Base-by-base conservation (phyloP, 192 early-diverging fungal species). In the Mortierella antarctica region DNA sequence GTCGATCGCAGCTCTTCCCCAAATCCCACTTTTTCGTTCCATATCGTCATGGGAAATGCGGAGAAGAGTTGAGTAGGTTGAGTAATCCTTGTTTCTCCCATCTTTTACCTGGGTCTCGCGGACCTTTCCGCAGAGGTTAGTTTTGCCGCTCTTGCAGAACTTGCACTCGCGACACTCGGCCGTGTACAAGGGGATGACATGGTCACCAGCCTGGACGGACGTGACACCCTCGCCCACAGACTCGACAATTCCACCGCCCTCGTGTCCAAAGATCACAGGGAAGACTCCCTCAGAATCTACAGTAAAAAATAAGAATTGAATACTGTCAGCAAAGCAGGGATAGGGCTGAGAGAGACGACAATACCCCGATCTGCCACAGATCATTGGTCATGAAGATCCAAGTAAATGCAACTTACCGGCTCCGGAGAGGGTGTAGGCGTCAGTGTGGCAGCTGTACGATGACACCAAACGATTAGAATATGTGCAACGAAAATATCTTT, bases 91-190 rank as follows among this genome's bases (percentile, higher is more conserved):
- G 61, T 71, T 69, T 52, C 53, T 51, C 67, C 49, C 1, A 11
- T n/a, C 40, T 18, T 5, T 62, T 84, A 86, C 89, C 83, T 99
- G 97, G 42, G 96, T 99, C 44, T 90, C 90, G 63, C 97, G 89
- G 47, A 99, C 90, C 44, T 92, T 86, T 44, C 93, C 92, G 88
- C 97, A 99, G 17, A 99, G 90, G 85, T 99, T 99, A 54, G 97
- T 99, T 86, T 99, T 99, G 70, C 93, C 93, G 74, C 92, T 94
- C 70, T 88, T 96, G 89, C 98, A 99, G 87, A 99, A 97, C 86
- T 98, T 98, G 93, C 98, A 99, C 74, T 95, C 82, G 49, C 89
- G 81, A 86, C 97, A 98, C 84, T 97, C 93, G 45, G 94, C 88
- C 8, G 91, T 93, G 84, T 95, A 99, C 31, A 98, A 89, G 20